Evolutionary conservation across 1,284 basidiomycete genomes (phyloP).

Genomic region (Agroathelia rolfsii): DNA sequence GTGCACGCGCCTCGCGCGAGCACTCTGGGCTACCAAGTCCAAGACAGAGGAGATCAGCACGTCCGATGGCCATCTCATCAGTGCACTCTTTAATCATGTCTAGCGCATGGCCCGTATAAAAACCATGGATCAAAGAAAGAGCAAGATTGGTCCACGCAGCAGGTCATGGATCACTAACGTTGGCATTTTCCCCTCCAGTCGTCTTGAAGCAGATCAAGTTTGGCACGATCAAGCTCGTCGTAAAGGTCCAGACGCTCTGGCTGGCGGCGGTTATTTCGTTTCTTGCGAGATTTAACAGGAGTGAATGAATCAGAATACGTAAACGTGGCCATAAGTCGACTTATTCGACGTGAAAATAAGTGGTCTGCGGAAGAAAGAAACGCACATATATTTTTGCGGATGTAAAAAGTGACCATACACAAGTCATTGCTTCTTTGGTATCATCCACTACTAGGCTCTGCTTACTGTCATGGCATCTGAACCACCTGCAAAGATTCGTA

Average conservation of each 20-base stretch:
- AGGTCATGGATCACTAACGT: constrained; percentile 15
- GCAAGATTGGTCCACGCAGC: constrained; percentile 21
- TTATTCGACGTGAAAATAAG: too few relatives aligned
- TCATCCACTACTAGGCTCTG: too few relatives aligned
- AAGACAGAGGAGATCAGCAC: constrained; percentile 41
- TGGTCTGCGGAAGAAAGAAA: too few relatives aligned
- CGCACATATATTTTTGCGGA: too few relatives aligned
- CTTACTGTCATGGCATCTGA: too few relatives aligned
- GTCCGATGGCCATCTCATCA: constrained; percentile 12
- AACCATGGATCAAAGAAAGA: constrained; percentile 12
- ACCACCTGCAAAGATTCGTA: too few relatives aligned
- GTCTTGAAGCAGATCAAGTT: constrained; percentile 26
- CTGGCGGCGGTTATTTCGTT: constrained; percentile 19
- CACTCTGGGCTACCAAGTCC: constrained; percentile 58
- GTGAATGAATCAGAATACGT: constrained; percentile 26
- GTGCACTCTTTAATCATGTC: constrained; percentile 27
- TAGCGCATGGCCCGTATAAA: constrained; percentile 15
- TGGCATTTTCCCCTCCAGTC: constrained; percentile 35
- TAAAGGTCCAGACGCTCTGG: constrained; percentile 16
- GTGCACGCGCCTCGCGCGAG: constrained; percentile 51
- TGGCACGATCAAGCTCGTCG: constrained; percentile 25
- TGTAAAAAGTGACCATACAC: too few relatives aligned
- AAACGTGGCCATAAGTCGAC: constrained; percentile 18
- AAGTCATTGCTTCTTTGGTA: too few relatives aligned
- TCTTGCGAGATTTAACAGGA: constrained; percentile 32